Percentiles rank a stretch among this genome's conserved stretches.
Evolutionary conservation across 1,284 basidiomycete genomes (phyloP).

Genomic region (Austroboletus niveus): DNA sequence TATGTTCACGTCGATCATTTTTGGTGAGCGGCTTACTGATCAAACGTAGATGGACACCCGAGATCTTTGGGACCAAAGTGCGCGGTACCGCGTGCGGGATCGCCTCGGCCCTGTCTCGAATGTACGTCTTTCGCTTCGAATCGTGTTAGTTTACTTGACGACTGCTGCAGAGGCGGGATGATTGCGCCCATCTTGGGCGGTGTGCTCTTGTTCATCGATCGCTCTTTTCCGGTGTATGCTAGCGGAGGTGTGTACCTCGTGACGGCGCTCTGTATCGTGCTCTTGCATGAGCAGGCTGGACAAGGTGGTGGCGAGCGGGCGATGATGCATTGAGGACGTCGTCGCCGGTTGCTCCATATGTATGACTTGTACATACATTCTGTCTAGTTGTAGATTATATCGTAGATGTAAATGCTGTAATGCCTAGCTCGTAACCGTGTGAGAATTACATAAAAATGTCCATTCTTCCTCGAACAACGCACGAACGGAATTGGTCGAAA

Average conservation of each 20-base stretch:
- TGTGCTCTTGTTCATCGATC: constrained; percentile 67
- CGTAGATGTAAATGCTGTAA: too few relatives aligned
- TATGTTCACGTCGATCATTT: constrained; percentile 24
- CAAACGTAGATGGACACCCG: constrained; percentile 74
- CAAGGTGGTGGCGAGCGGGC: constrained; percentile 9
- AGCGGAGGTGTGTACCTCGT: constrained; percentile 70
- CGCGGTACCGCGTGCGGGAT: constrained; percentile 91
- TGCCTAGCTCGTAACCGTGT: too few relatives aligned
- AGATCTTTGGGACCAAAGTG: constrained; percentile 85
- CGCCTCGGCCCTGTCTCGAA: constrained; percentile 84
- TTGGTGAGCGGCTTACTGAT: neutral
- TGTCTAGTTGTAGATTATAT: too few relatives aligned
- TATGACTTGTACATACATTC: too few relatives aligned
- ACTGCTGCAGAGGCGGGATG: constrained; percentile 74
- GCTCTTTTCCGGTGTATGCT: constrained; percentile 77
- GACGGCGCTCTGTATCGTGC: constrained; percentile 65
- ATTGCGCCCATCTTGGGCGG: constrained; percentile 87
- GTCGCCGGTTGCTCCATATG: too few relatives aligned
- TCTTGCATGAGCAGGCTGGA: constrained; percentile 46
- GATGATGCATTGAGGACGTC: constrained; percentile 17
- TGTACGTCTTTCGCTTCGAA: constrained; percentile 51
- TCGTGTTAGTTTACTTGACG: neutral
- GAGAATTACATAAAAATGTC: too few relatives aligned
- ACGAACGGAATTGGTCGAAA: too few relatives aligned
- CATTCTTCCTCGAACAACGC: too few relatives aligned